Evolutionary conservation across 331 rosid species (phyloP).

Genomic region (Malus hybrid): DNA sequence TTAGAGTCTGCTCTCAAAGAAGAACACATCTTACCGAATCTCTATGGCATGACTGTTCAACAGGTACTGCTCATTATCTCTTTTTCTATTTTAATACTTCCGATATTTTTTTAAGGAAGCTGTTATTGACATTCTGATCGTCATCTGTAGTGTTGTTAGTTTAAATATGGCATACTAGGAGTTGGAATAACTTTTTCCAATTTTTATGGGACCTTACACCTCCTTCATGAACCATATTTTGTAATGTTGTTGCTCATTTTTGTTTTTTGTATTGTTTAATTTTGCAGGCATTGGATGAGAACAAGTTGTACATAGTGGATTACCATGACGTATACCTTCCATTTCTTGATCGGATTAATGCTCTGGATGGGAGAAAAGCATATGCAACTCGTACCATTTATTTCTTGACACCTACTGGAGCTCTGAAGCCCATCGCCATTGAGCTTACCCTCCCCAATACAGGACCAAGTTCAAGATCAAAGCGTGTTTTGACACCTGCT

Average conservation of each 20-base stretch:
- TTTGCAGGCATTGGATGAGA: slow-evolving; percentile 61
- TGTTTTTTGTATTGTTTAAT: neutral
- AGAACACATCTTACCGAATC: slow-evolving; percentile 64
- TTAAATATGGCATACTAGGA: neutral
- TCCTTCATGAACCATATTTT: neutral
- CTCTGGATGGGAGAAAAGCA: slow-evolving; percentile 83
- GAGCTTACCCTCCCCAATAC: slow-evolving; percentile 80
- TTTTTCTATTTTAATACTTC: neutral
- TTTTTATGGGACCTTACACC: neutral
- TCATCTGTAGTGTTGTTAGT: neutral
- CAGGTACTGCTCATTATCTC: slow-evolving; percentile 36
- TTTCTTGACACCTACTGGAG: slow-evolving; percentile 54
- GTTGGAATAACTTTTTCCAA: neutral
- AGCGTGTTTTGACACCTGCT: slow-evolving; percentile 65
- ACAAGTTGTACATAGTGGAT: slow-evolving; percentile 67
- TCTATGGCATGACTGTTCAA: slow-evolving; percentile 84
- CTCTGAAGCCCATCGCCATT: slow-evolving; percentile 82
- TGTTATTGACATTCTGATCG: neutral
- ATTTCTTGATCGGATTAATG: slow-evolving; percentile 66
- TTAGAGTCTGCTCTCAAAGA: slow-evolving; percentile 70
- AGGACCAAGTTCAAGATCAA: slow-evolving; percentile 47
- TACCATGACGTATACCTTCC: slow-evolving; percentile 86
- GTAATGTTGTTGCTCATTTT: neutral
- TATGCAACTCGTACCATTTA: slow-evolving; percentile 81
- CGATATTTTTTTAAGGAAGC: neutral